Conservation (phyloP, 805 yeast species). For the Brettanomyces custersianus region DNA sequence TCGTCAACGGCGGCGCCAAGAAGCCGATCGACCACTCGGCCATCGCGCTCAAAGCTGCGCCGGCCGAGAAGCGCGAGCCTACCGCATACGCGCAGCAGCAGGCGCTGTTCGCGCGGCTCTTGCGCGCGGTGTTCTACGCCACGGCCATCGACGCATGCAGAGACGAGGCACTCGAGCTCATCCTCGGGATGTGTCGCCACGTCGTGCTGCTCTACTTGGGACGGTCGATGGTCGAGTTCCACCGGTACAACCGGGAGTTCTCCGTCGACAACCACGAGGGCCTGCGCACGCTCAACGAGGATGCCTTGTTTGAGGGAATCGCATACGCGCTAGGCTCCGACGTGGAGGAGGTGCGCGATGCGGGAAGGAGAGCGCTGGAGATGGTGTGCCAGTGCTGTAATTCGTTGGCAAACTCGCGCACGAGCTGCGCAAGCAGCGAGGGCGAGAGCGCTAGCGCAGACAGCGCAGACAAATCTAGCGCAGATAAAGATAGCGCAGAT, state of each 20-base stretch:
- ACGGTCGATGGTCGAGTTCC: slow-evolving; percentile 57
- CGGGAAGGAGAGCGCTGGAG: slow-evolving; percentile 62
- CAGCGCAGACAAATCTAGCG: too few species aligned
- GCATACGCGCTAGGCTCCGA: slow-evolving; percentile 75
- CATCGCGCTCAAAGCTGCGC: slow-evolving; percentile 26
- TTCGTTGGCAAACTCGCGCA: slow-evolving; percentile 54
- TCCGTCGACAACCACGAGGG: slow-evolving; percentile 78
- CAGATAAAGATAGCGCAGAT: background rate
- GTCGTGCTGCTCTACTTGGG: slow-evolving; percentile 71
- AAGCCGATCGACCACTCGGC: slow-evolving; percentile 13
- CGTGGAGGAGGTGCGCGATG: slow-evolving; percentile 55
- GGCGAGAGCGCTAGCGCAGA: too few species aligned
- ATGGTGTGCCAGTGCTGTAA: slow-evolving; percentile 53
- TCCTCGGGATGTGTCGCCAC: slow-evolving; percentile 67
- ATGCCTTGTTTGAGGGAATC: slow-evolving; percentile 64
- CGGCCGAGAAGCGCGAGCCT: slow-evolving; percentile 40
- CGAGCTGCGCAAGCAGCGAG: too few species aligned
- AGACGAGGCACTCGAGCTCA: slow-evolving; percentile 55
- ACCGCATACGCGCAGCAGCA: too few species aligned
- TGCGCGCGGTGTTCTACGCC: slow-evolving; percentile 68
- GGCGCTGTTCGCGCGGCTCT: slow-evolving; percentile 49
- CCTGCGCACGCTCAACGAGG: slow-evolving; percentile 55
- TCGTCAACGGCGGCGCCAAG: slow-evolving; percentile 27
- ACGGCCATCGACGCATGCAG: slow-evolving; percentile 64
- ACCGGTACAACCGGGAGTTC: slow-evolving; percentile 61